These are phyloP conservation scores for Trichoderma guizhouense DNA, from an alignment of 2,329 filamentous ascomycete genomes.

Conservation along the genomic window DNA sequence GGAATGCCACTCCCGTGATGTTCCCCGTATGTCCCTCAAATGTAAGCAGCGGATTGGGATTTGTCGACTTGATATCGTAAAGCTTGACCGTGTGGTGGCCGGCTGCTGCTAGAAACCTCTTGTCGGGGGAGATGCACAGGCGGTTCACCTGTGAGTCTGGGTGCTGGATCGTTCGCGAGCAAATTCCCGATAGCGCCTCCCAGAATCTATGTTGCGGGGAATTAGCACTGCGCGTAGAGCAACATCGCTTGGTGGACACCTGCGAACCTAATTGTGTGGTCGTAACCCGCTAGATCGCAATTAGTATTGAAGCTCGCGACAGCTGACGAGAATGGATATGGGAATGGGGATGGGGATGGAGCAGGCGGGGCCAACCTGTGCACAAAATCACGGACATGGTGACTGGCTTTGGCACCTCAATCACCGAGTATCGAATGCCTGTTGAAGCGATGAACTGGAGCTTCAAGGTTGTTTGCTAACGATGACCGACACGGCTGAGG, in stretches of 20 bases:
- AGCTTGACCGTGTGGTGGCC: constrained; percentile 85
- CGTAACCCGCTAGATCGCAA: constrained; percentile 50
- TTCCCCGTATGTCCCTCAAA: constrained; percentile 97
- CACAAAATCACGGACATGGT: constrained; percentile 61
- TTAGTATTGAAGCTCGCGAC: neutral
- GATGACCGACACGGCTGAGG: neutral
- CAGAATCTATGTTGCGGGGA: constrained; percentile 66
- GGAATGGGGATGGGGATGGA: neutral
- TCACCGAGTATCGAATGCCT: neutral
- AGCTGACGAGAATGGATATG: neutral
- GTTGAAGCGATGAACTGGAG: neutral
- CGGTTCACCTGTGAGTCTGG: constrained; percentile 98
- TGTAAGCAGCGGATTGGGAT: constrained; percentile 85
- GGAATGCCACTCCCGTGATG: constrained; percentile 93
- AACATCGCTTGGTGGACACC: neutral
- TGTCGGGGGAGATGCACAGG: constrained; percentile 96
- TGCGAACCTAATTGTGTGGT: constrained; percentile 58
- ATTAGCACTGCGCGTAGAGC: constrained; percentile 18
- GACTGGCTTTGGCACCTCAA: constrained; percentile 8
- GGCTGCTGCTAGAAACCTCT: constrained; percentile 86
- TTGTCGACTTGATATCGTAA: constrained; percentile 98
- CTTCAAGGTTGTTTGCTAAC: neutral
- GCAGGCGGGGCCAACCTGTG: constrained; percentile 53
- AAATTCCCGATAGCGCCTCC: constrained; percentile 97
- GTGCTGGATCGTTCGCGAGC: constrained; percentile 95